Percentiles rank a stretch among this genome's conserved stretches.
Conservation (phyloP, 768 basidiomycete species). For the Lentinus brumalis region DNA sequence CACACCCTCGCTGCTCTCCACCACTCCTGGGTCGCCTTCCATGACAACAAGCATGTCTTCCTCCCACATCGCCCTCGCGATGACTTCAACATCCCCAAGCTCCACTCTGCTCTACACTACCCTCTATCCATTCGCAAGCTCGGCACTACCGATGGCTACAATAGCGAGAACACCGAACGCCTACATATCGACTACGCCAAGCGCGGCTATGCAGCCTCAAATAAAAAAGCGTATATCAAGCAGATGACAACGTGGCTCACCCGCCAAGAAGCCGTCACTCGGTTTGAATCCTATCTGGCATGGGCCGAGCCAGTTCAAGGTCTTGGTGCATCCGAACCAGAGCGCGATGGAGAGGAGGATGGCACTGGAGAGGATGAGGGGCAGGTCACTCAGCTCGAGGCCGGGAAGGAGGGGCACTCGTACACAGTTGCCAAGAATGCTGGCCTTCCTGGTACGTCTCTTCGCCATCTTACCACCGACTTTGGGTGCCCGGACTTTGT, state of each 20-base stretch:
- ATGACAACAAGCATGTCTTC: constrained; percentile 40
- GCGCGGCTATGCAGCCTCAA: constrained; percentile 36
- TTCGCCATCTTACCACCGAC: background rate
- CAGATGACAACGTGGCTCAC: constrained; percentile 44
- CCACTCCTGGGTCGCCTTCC: constrained; percentile 35
- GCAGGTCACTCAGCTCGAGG: background rate
- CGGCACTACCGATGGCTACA: constrained; percentile 41
- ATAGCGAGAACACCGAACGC: constrained; percentile 39
- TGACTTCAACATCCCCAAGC: constrained; percentile 44
- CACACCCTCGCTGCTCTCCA: too few species aligned
- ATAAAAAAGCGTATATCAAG: constrained; percentile 35
- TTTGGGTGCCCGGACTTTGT: constrained; percentile 1
- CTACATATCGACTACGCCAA: constrained; percentile 43
- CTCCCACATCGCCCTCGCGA: constrained; percentile 33
- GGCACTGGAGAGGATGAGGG: background rate
- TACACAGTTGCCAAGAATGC: constrained; percentile 1
- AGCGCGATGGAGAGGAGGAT: background rate
- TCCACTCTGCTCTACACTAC: constrained; percentile 40
- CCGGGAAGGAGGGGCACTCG: background rate
- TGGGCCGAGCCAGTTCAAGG: constrained; percentile 24
- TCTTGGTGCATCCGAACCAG: too few species aligned
- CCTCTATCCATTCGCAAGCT: constrained; percentile 26
- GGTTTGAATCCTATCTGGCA: constrained; percentile 29
- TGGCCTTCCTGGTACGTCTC: background rate
- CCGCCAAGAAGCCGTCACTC: constrained; percentile 29